Base-by-base conservation (phyloP, 2,329 filamentous ascomycete genomes). In the Fusarium humuli region DNA sequence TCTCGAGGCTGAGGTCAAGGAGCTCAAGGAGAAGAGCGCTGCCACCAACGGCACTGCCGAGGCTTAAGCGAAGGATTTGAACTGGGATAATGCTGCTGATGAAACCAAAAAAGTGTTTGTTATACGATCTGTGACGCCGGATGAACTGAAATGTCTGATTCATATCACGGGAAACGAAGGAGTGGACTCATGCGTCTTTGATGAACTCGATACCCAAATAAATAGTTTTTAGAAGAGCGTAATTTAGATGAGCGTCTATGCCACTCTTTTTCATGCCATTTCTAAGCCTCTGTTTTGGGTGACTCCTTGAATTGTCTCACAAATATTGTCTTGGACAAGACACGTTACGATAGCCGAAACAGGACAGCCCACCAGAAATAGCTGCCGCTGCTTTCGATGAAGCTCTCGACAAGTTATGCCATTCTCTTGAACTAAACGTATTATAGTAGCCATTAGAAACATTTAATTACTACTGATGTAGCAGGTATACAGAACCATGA, bases 141-240 rank as follows among this genome's bases (percentile, higher is more conserved):
- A 71, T 71, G 68, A 72, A 67, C 57, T 67, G 69, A 72, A 65
- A 72, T 70, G 68, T 70, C 65, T 67, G 62, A 70, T 72, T 72
- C 69, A 71, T 70, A 72, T 70, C 61, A 74, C 70, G 73, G 73
- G 73, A 72, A 71, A 75, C 73, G 73, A 75, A 75, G 71, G 73
- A 75, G 73, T 65, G 72, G 73, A 75, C 73, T 69, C 57, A 65
- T 65, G 48, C 69, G 73, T 75, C 73, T 75, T 75, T 75, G 73
- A 75, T 75, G 73, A 75, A 74, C 71, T 75, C 73, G 73, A 75
- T 75, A 75, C 73, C 73, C 73, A 75, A 57, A 66, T 72, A 68
- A 67, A 73, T 71, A 72, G 61, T 68, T 74, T 69, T 70, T 70
- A 70, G 67, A 71, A 70, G 67, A 70, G 54, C 63, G 63, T 66